These are phyloP conservation scores for Canariomyces notabilis DNA, from an alignment of 2,329 filamentous ascomycete species.

Conservation along the genomic window DNA sequence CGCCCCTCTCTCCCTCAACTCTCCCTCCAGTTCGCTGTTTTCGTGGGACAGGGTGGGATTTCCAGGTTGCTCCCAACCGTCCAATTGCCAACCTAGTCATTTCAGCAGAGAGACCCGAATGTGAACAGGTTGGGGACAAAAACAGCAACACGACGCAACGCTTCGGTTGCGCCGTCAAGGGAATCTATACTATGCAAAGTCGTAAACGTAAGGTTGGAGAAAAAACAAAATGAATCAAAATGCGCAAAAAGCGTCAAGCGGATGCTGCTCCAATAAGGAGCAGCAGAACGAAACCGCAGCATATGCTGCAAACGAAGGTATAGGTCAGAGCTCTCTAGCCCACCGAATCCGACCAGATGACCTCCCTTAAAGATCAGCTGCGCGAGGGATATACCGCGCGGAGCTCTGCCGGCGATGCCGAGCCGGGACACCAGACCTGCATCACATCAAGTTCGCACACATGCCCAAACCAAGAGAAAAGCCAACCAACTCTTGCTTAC, in stretches of 20 bases:
- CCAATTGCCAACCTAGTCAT: background rate
- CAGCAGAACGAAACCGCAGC: background rate
- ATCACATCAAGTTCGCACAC: conserved; percentile 15
- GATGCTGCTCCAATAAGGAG: too few species aligned
- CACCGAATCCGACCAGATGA: background rate
- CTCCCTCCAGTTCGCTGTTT: too few species aligned
- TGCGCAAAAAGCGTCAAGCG: too few species aligned
- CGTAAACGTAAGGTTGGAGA: background rate
- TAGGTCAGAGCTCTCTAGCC: too few species aligned
- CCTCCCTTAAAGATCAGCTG: background rate
- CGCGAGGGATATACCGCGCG: background rate
- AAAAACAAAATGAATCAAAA: conserved; percentile 1
- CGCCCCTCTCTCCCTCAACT: too few species aligned
- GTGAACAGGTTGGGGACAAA: conserved; percentile 1
- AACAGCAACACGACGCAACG: background rate
- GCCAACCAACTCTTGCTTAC: conserved; percentile 26
- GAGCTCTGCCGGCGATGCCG: conserved; percentile 20
- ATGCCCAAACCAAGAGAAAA: conserved; percentile 1
- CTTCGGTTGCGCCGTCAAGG: conserved; percentile 2
- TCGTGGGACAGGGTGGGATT: too few species aligned
- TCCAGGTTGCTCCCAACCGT: too few species aligned
- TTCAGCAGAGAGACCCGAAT: conserved; percentile 7
- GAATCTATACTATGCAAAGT: background rate
- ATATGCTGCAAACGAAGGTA: background rate
- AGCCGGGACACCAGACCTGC: conserved; percentile 14